A percentile compares a stretch with the other conserved stretches of the same genome.
Evolutionary conservation across 441 rosid species (phyloP).

Genomic region (Theobroma grandiflorum): DNA sequence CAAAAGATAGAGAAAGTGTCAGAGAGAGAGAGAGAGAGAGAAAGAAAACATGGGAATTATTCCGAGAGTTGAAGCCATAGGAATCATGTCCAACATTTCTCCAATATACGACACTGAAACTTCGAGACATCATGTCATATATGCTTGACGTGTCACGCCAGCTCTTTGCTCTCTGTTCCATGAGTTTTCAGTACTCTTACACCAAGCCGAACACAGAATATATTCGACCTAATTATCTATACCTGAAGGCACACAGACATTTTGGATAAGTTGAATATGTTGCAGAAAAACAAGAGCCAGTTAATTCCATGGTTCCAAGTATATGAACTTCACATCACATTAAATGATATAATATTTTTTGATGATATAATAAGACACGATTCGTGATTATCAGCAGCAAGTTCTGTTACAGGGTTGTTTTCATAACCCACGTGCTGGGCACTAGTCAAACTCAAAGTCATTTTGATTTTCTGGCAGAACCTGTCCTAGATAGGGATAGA

Average conservation of each 20-base stretch:
- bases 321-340: neutral
- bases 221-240: neutral
- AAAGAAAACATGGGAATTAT: neutral
- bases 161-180: neutral
- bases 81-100: neutral
- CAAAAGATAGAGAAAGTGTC: neutral
- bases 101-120: neutral
- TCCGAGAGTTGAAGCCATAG: neutral
- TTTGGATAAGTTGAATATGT: neutral
- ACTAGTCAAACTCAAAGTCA: slow-evolving; percentile 21
- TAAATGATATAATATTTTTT: too few species aligned
- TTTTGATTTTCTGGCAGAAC: slow-evolving; percentile 9
- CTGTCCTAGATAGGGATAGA: slow-evolving; percentile 16
- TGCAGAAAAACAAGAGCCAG: neutral
- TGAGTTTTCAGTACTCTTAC: neutral
- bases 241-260: neutral
- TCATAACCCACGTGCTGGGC: slow-evolving; percentile 33
- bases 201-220: slow-evolving; percentile 6
- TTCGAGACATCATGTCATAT: neutral
- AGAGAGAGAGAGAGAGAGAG: neutral
- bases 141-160: slow-evolving; percentile 1
- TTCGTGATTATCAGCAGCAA: neutral
- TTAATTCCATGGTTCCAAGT: neutral
- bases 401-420: neutral
- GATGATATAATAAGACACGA: neutral